Evolutionary conservation across 495 filamentous ascomycete genomes (phyloP).

Genomic region (Oidiodendron maius): DNA sequence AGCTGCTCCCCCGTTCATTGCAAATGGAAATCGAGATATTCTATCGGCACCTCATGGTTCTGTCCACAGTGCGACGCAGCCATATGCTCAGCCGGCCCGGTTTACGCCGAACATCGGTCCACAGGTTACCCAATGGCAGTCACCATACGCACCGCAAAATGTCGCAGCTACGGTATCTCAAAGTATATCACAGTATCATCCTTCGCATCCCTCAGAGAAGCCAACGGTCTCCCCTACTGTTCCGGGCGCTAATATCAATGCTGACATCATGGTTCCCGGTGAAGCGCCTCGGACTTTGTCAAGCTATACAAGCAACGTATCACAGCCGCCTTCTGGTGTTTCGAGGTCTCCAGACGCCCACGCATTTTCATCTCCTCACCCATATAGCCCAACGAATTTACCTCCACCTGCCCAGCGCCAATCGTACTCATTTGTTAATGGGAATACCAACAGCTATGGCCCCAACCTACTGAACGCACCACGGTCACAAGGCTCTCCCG

Average conservation of each 20-base stretch:
- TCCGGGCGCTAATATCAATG: background rate
- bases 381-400: constrained; percentile 22
- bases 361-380: constrained; percentile 20
- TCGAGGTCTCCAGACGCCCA: constrained; percentile 11
- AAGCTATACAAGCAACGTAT: constrained; percentile 1
- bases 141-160: background rate
- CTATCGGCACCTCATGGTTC: constrained; percentile 9
- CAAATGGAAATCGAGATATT: constrained; percentile 7
- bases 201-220: background rate
- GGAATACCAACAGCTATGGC: constrained; percentile 1
- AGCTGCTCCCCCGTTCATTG: background rate
- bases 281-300: background rate
- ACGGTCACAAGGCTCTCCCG: background rate
- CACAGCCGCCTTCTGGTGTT: background rate
- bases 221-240: background rate
- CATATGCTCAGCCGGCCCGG: background rate
- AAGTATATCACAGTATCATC: constrained; percentile 1
- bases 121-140: constrained; percentile 4
- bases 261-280: background rate
- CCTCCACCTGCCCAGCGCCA: constrained; percentile 17
- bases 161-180: background rate
- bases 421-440: constrained; percentile 18
- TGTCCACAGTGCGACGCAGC: background rate
- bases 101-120: background rate
- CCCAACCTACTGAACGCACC: background rate